A percentile compares a stretch with the other conserved stretches of the same genome.
Conservation (phyloP, 179 eudicot genomes). For the Spinacia oleracea region DNA sequence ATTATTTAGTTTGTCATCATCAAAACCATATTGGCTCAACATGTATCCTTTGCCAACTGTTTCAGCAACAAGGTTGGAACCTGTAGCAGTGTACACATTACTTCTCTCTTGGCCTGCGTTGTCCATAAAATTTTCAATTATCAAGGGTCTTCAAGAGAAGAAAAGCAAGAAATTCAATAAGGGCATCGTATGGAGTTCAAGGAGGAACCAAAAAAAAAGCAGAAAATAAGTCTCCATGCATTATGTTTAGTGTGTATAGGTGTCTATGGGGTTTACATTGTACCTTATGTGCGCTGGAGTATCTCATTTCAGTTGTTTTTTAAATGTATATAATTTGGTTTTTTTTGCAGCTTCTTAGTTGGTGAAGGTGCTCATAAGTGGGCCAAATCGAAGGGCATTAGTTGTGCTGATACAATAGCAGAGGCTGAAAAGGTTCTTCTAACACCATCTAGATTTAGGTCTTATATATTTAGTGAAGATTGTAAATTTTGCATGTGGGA, state of each 20-base stretch:
- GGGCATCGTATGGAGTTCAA: not conserved
- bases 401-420: conserved; percentile 36
- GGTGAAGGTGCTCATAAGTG: conserved; percentile 89
- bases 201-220: not conserved
- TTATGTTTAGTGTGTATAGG: not conserved
- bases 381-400: conserved; percentile 73
- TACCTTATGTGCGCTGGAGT: not conserved
- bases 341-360: conserved; percentile 76
- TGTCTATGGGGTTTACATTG: not conserved
- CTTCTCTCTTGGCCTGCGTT: not conserved
- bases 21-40: no score
- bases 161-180: not conserved
- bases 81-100: not conserved
- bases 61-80: not conserved
- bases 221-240: not conserved
- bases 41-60: not conserved
- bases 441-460: not conserved
- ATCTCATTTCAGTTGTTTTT: not conserved
- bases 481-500: not conserved
- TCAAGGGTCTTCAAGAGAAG: not conserved
- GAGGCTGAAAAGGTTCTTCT: conserved; percentile 62
- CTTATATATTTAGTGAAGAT: not conserved
- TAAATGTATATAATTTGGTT: conserved; percentile 11
- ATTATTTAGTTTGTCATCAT: no score
- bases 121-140: not conserved